Base-by-base conservation (phyloP, 495 filamentous ascomycete species). In the Bacidia gigantensis region DNA sequence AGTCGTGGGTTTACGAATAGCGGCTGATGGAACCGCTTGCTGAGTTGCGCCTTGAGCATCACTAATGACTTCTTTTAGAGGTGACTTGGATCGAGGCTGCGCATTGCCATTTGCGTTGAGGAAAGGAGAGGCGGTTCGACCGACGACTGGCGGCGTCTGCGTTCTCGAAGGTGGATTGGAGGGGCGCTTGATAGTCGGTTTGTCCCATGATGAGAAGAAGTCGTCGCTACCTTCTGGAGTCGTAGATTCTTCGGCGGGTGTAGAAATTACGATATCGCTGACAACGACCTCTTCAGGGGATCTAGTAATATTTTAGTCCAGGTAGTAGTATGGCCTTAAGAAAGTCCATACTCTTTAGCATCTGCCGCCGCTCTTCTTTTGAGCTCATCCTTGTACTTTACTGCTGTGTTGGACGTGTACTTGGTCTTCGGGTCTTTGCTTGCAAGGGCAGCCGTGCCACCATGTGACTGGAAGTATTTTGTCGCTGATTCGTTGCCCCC, bases 191-290 rank as follows among this genome's bases (percentile, higher is more conserved):
- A 98, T 95, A 2, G 88, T 78, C 2, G 92, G 92, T 68, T 95
- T 95, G 65, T 97, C 93, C 89, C 90, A 98, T 0, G 88, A 94
- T 9, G 90, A 94, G 72, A 97, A 98, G 76, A 97, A 98, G 65
- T 97, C 90, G 9, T 84, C 87, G 17, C 58, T 42, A 22, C 72
- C 68, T 54, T 97, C 90, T 42, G 82, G 85, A 18, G 87, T 89
- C 60, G 70, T 74, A 1, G 80, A 73, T 57, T 77, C 79, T 55
- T 85, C 82, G 32, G 72, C 67, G 21, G 73, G 64, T 22, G 70
- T 73, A 26, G 74, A 72, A 45, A 77, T 79, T 53, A 72, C 77
- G 29, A 81, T 65, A 64, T 95, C 89, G 26, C 79, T 87, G 59
- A 96, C 81, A 41, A 86, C 77, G 21, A 95, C 88, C 69, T 95